Base-by-base conservation (phyloP, 1,284 basidiomycete species). In the Tremellales sp. region DNA sequence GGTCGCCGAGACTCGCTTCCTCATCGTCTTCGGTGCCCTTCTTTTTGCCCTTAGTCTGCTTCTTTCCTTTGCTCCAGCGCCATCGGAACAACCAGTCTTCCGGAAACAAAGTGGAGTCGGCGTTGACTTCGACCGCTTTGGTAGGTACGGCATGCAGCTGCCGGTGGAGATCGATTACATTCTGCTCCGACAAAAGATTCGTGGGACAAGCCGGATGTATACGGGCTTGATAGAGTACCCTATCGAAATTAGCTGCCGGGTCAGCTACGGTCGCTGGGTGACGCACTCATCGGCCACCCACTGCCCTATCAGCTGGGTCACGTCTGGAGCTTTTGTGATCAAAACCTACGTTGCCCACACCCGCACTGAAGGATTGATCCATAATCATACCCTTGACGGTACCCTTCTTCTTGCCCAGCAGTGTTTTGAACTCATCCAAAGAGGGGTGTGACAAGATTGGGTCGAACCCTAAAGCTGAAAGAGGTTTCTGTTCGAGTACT, bases 311-410 rank as follows among this genome's bases (percentile, higher is more conserved):
- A 11, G 15, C 10, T 17, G 23, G 19, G 12, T 21, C 26, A 40
- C 10, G 10, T 12, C 19, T 12, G n/a, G 39, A 36, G 3, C n/a
- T n/a, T n/a, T n/a, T n/a, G n/a, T n/a, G n/a, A 31, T n/a, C 1
- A n/a, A 8, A 5, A 62, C 64, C 46, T 24, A 67, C 63, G 67
- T 90, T 91, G 1, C 88, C 87, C 3, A 91, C 81, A 0, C 88
- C 88, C 2, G 85, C 85, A 54, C 81, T 84, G 74, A 88, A 87
- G 0, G 83, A 81, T 67, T 90, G 88, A 69, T 91, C 84, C 41
- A 91, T 80, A 13, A 91, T 78, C 12, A 90, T 76, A 1, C 85
- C 83, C 61, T 90, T 91, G 56, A 88, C 80, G 0, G 87, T 84
- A 45, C 84, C 85, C 13, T 79, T 75, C 46, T 86, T 79, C 57